Evolutionary conservation across 1,139 yeast species (phyloP), one percentile per base, ranked within the genome.

Genomic region (Pichia sp.): DNA sequence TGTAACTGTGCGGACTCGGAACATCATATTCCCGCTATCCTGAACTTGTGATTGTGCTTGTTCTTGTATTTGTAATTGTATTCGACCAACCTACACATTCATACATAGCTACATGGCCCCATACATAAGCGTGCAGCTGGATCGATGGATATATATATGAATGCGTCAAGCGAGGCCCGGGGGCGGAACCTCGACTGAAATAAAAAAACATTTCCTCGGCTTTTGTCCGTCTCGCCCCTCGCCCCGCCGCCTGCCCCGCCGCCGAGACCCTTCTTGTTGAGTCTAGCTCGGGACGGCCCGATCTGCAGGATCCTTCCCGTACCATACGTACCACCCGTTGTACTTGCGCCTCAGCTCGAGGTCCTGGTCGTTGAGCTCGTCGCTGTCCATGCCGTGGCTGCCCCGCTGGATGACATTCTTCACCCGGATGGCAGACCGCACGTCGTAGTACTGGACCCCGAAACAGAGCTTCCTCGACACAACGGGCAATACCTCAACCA

Each of bases 231-330:
- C n/a, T 10, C 40, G n/a, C 40, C 15, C 40, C 11, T 36, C 40
- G 40, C 15, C 40, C 40, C 15, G 40, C 40, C 15, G 40, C 15
- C 40, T 19, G 23, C 23, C 23, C 23, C 23, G 23, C 23, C 23
- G 23, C 3, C 23, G 23, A 19, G 23, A 19, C 23, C 23, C 23
- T 19, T 19, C 23, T 19, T 19, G 23, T 19, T 3, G 23, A 19
- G 26, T 52, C 54, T 45, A 50, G 26, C 4, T 41, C 30, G 69
- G 60, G 58, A 81, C 76, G 5, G 79, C 82, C 57, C 72, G 74
- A 59, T 86, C 93, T 6, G 89, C 75, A 1, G 81, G 79, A 66
- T 88, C 96, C 52, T 76, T 78, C 0, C 87, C 90, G 64, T 81
- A 88, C 79, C 82, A 77, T 3, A 85, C 70, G 10, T 74, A 69